phyloP scores from a whole-genome alignment of 176 grass and related monocot genomes.

The Olyra latifolia region DNA sequence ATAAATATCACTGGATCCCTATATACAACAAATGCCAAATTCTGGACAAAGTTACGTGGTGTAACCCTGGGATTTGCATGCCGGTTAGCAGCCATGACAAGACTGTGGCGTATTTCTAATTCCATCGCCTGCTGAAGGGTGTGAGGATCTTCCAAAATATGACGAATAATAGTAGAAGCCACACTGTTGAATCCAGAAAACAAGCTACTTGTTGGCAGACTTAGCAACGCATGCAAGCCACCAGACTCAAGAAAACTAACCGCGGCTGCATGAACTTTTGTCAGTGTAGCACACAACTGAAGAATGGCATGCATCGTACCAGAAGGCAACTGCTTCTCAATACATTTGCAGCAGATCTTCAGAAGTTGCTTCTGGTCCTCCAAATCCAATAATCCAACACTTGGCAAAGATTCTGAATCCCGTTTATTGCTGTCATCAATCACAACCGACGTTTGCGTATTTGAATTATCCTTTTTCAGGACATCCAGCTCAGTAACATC shows the following conservation, averaged over 20 bases:
- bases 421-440: conserved; percentile 72
- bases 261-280: conserved; percentile 76
- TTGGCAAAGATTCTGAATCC: conserved; percentile 45
- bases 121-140: conserved; percentile 99
- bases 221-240: conserved; percentile 75
- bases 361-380: conserved; percentile 81
- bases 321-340: conserved; percentile 73
- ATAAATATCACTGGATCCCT: conserved; percentile 88
- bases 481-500: conserved; percentile 73
- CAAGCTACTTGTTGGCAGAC: conserved; percentile 74
- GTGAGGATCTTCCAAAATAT: conserved; percentile 96
- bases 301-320: conserved; percentile 89
- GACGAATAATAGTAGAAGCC: conserved; percentile 86
- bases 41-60: conserved; percentile 87
- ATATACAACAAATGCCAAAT: conserved; percentile 81
- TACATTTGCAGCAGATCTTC: conserved; percentile 90
- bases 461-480: conserved; percentile 69
- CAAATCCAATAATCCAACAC: conserved; percentile 56
- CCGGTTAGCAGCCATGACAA: conserved; percentile 78
- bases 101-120: conserved; percentile 91
- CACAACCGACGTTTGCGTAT: conserved; percentile 51
- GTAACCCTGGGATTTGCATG: conserved; percentile 84
- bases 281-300: conserved; percentile 87
- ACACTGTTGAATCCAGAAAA: conserved; percentile 97
- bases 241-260: conserved; percentile 81